These are phyloP conservation scores for Boletus albobrunnescens DNA, from an alignment of 1,284 basidiomycete genomes.

Conservation along the genomic window DNA sequence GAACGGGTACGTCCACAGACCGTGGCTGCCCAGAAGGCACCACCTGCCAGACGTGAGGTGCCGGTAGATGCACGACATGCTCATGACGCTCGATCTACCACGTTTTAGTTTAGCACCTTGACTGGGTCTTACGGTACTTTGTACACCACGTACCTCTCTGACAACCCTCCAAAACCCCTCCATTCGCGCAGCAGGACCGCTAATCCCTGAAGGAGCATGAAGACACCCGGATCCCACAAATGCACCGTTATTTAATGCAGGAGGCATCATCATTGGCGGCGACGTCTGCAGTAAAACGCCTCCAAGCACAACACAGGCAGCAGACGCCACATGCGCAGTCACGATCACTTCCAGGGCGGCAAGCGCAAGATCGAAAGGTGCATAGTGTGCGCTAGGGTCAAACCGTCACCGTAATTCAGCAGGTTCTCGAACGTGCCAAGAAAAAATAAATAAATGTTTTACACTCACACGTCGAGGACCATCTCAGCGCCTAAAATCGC, in stretches of 20 bases:
- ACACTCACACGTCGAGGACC: slow-evolving; percentile 32
- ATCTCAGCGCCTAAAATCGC: slow-evolving; percentile 31
- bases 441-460: slow-evolving; percentile 2
- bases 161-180: slow-evolving; percentile 73
- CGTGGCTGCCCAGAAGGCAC: slow-evolving; percentile 42
- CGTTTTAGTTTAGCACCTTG: neutral
- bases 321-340: slow-evolving; percentile 79
- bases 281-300: slow-evolving; percentile 85
- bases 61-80: slow-evolving; percentile 70
- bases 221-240: neutral
- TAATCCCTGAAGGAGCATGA: neutral
- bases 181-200: slow-evolving; percentile 41
- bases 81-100: slow-evolving; percentile 73
- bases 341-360: slow-evolving; percentile 70
- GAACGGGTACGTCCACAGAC: neutral
- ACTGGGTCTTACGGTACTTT: too few species aligned
- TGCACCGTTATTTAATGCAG: slow-evolving; percentile 11
- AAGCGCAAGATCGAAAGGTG: slow-evolving; percentile 68
- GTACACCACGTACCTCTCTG: slow-evolving; percentile 59
- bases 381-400: slow-evolving; percentile 50
- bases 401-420: neutral
- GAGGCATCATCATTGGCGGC: slow-evolving; percentile 45
- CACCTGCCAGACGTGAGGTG: slow-evolving; percentile 85
- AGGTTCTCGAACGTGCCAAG: neutral
- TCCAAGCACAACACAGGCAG: slow-evolving; percentile 74